Evolutionary conservation across 805 yeast species (phyloP).

Genomic region (Teunomyces tritomae): DNA sequence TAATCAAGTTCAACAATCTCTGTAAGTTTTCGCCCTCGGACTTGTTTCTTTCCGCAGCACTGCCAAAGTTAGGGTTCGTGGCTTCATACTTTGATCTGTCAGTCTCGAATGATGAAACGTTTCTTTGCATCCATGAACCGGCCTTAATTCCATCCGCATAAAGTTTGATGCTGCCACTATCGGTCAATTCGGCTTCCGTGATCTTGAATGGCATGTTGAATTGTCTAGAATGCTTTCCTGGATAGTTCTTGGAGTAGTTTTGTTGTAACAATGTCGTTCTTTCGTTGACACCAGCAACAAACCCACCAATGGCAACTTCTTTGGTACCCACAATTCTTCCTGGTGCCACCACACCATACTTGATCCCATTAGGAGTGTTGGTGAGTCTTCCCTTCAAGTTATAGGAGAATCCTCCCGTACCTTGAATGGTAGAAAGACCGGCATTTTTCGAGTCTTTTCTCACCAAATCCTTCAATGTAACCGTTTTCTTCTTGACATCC

Average conservation of each 20-base stretch:
- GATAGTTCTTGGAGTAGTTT: constrained; percentile 30
- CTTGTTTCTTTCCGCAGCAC: constrained; percentile 34
- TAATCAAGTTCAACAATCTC: constrained; percentile 25
- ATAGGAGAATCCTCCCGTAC: constrained; percentile 77
- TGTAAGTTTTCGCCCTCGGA: constrained; percentile 25
- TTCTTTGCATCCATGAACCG: constrained; percentile 39
- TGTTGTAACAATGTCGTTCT: constrained; percentile 34
- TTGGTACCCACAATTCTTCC: constrained; percentile 59
- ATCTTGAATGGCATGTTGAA: constrained; percentile 42
- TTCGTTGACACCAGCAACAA: constrained; percentile 35
- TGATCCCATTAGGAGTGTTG: constrained; percentile 70
- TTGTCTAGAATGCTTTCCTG: constrained; percentile 44
- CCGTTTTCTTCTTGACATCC: constrained; percentile 19
- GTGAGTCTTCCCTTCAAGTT: constrained; percentile 62
- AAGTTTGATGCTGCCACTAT: constrained; percentile 38
- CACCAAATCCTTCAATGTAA: constrained; percentile 21
- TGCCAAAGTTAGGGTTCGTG: constrained; percentile 30
- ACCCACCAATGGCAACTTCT: constrained; percentile 61
- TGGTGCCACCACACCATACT: constrained; percentile 54
- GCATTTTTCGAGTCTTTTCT: constrained; percentile 14
- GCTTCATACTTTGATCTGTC: constrained; percentile 27
- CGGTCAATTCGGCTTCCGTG: constrained; percentile 33
- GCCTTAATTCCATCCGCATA: constrained; percentile 40
- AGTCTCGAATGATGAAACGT: constrained; percentile 16
- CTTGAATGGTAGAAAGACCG: constrained; percentile 39